Base-by-base conservation (phyloP, 805 yeast species). In the Spathaspora arborariae region DNA sequence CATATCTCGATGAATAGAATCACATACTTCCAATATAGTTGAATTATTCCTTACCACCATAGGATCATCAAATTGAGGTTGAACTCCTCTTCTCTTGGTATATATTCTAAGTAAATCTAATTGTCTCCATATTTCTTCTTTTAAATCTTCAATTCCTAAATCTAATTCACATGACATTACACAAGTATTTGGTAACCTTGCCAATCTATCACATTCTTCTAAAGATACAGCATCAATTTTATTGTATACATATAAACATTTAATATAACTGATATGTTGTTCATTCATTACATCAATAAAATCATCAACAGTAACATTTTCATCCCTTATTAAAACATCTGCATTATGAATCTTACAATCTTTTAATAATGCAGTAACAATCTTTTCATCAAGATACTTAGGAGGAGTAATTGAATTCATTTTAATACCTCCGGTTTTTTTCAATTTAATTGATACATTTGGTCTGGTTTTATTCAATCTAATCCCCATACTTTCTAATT, bases 191-290 rank as follows among this genome's bases (percentile, higher is more conserved):
- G 97, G 97, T 58, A 84, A 87, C 54, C 96, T 78, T 0, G 98
- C 98, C 48, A 92, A 75, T 46, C 96, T 72, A 64, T 94, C 97
- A 43, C 89, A 88, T 63, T 92, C 99, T 63, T 92, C 98, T 44
- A 92, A 69, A 1, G 97, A 88, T 10, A 92, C 97, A 0, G 97
- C 92, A 63, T 92, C 99, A 41, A 92, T 81, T 76, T 92, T 92
- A 74, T 94, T 92, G 74, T 90, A 94, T 20, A 88, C 96, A 59
- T 94, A 92, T 21, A 92, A 75, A 65, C 98, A 94, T 55, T 88
- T 89, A 64, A 90, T 84, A 64, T 92, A 92, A 9, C 89, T 84
- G 50, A 95, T 81, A 63, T 89, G 96, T 49, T 80, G 81, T 40
- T 88, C 95, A 63, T 94, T 94, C 48, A 92, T 84, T 9, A 87